Evolutionary conservation across 2,329 filamentous ascomycete species (phyloP).

Genomic region (Penicillium hesseltinei): DNA sequence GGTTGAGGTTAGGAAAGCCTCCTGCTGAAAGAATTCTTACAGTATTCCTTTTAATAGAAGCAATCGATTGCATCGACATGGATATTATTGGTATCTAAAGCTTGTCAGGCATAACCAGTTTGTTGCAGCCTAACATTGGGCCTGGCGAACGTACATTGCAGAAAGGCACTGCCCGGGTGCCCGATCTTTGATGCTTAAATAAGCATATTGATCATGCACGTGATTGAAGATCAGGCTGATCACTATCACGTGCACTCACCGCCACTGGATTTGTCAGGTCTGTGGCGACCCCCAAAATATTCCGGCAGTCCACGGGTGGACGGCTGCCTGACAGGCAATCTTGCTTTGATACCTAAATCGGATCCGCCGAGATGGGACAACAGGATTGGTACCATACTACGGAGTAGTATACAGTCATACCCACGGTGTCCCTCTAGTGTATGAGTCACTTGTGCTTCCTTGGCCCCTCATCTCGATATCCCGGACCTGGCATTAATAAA

Average conservation of each 20-base stretch:
- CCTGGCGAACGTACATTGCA: conserved; percentile 4
- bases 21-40: not conserved
- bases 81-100: not conserved
- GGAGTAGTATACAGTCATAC: conserved; percentile 3
- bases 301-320: not conserved
- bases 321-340: conserved; percentile 9
- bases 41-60: conserved; percentile 5
- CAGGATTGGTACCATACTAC: not conserved
- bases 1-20: not conserved
- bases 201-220: not conserved
- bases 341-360: conserved; percentile 9
- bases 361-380: not conserved
- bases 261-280: conserved; percentile 6
- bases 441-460: conserved; percentile 9
- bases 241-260: conserved; percentile 6
- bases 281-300: conserved; percentile 1
- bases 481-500: conserved; percentile 1
- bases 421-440: not conserved
- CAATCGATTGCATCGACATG: not conserved
- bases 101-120: not conserved
- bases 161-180: conserved; percentile 5
- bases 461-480: not conserved
- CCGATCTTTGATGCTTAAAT: not conserved
- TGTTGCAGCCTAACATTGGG: conserved; percentile 11
- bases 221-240: not conserved